phyloP scores from a whole-genome alignment of 345 rosid genomes.

The Combretum micranthum region DNA sequence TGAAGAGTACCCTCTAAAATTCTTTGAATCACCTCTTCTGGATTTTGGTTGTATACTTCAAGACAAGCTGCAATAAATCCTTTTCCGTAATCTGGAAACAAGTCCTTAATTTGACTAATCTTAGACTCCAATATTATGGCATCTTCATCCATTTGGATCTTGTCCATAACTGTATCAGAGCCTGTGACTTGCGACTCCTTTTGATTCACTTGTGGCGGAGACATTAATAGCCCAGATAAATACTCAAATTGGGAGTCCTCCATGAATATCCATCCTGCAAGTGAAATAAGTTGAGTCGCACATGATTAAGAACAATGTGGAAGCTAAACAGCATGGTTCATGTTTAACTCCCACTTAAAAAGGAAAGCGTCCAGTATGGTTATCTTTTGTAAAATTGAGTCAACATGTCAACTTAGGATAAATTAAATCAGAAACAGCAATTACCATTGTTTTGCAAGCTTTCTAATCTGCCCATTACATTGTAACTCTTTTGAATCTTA shows the following conservation, averaged over 20 bases:
- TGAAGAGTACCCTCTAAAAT: slow-evolving; percentile 91
- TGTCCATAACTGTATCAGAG: slow-evolving; percentile 16
- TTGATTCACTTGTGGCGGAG: slow-evolving; percentile 18
- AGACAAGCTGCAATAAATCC: slow-evolving; percentile 83
- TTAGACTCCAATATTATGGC: slow-evolving; percentile 69
- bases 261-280: slow-evolving; percentile 77
- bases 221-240: slow-evolving; percentile 56
- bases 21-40: slow-evolving; percentile 93
- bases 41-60: slow-evolving; percentile 80
- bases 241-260: slow-evolving; percentile 79
- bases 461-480: slow-evolving; percentile 47
- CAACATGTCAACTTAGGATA: too few relatives aligned
- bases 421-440: slow-evolving; percentile 2
- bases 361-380: too few relatives aligned
- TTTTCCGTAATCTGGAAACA: slow-evolving; percentile 82
- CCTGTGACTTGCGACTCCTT: slow-evolving; percentile 31
- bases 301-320: too few relatives aligned
- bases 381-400: too few relatives aligned
- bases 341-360: too few relatives aligned
- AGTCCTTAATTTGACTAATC: slow-evolving; percentile 85
- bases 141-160: slow-evolving; percentile 55
- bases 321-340: too few relatives aligned
- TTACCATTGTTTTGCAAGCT: slow-evolving; percentile 60
- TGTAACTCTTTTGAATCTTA: slow-evolving; percentile 52
- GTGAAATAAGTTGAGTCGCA: slow-evolving; percentile 1